Percentiles rank a stretch among this genome's conserved stretches.
phyloP scores from a whole-genome alignment of 345 rosid species.

The Camelina neglecta region DNA sequence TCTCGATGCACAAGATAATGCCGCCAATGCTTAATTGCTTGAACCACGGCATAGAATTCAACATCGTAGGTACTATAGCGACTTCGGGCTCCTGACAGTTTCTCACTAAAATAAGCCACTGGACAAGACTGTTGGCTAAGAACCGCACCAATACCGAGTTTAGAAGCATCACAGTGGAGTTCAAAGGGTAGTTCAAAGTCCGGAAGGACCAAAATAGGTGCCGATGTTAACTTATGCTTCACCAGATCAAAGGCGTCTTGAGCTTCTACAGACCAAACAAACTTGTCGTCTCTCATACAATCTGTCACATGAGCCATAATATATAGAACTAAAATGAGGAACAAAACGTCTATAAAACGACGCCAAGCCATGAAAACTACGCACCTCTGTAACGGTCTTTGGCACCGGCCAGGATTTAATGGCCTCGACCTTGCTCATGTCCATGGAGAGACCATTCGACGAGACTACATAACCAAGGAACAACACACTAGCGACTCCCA shows the following conservation, averaged over 20 bases:
- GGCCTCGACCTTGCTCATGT: not conserved
- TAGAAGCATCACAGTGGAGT: not conserved
- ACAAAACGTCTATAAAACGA: not conserved
- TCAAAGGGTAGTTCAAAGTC: not conserved
- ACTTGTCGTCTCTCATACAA: not conserved
- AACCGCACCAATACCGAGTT: not conserved
- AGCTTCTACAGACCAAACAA: not conserved
- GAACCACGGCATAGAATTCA: too few species aligned
- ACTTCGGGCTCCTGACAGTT: too few species aligned
- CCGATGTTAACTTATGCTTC: not conserved
- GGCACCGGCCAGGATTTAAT: not conserved
- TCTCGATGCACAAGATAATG: too few species aligned
- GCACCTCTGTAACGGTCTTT: fast-evolving
- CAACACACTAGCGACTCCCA: too few species aligned
- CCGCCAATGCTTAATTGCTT: too few species aligned
- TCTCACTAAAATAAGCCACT: too few species aligned
- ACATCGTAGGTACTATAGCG: too few species aligned
- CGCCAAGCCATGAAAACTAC: not conserved
- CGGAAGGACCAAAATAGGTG: not conserved
- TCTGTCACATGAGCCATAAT: not conserved
- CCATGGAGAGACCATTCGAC: too few species aligned
- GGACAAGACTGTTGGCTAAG: not conserved
- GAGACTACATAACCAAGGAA: too few species aligned
- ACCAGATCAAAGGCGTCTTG: not conserved
- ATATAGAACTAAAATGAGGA: not conserved